These are phyloP conservation scores for Penicillium waksmanii DNA, from an alignment of 495 filamentous ascomycete species.

Conservation along the genomic window DNA sequence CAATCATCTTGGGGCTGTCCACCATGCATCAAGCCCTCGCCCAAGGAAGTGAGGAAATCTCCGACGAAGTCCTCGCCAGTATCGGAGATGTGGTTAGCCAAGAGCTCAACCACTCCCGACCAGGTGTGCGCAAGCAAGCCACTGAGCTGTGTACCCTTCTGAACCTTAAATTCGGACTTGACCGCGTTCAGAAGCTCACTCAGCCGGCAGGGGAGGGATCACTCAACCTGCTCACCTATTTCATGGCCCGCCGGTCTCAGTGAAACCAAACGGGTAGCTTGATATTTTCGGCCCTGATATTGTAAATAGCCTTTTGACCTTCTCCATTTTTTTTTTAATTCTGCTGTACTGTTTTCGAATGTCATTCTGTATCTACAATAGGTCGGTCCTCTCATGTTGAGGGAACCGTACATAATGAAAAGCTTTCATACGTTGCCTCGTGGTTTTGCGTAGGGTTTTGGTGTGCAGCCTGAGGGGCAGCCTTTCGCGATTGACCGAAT, in stretches of 20 bases:
- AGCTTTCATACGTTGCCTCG: neutral
- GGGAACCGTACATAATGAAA: conserved; percentile 17
- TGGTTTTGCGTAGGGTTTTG: neutral
- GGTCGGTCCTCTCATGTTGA: conserved; percentile 1
- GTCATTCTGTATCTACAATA: conserved; percentile 13
- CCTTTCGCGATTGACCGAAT: too few species aligned
- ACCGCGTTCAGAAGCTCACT: conserved; percentile 66
- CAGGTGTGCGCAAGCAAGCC: conserved; percentile 78
- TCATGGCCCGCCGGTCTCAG: conserved; percentile 63
- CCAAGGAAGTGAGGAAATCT: conserved; percentile 27
- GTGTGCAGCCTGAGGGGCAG: too few species aligned
- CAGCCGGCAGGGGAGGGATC: conserved; percentile 66
- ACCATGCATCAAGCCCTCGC: conserved; percentile 27
- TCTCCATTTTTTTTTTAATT: neutral
- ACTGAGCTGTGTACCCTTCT: conserved; percentile 77
- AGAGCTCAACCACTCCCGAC: conserved; percentile 70
- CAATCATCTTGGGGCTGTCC: conserved; percentile 56
- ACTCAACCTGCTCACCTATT: conserved; percentile 81
- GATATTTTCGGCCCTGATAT: neutral
- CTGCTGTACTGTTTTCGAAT: neutral
- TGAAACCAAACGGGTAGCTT: conserved; percentile 1
- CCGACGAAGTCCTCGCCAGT: conserved; percentile 32
- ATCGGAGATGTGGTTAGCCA: conserved; percentile 59
- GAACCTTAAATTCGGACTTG: conserved; percentile 63
- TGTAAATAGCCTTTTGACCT: conserved; percentile 8